Evolutionary conservation across 179 eudicot species (phyloP), one percentile per base, ranked within the genome.

Genomic region (Corrigiola litoralis): DNA sequence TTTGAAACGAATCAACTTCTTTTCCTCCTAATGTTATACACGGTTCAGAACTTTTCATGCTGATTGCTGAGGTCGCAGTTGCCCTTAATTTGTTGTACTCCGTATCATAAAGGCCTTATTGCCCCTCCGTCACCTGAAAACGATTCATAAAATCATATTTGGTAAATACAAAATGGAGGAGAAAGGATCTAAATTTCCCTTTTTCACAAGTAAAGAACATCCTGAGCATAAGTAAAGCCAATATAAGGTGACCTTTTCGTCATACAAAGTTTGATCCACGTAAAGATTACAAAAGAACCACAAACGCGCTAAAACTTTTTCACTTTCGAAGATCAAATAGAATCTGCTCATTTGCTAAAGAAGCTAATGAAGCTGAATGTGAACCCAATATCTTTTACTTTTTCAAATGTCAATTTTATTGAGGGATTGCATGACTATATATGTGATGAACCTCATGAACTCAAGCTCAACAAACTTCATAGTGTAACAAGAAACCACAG

Each of bases 191-290:
- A 3, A 8, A 50, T 41, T 20, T 36, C 51, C 53, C 9, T 31
- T 31, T 16, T n/a, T 40, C 44, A 58, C 61, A 65, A 72, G 70
- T 47, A 65, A 40, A 65, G 66, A 44, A 50, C 60, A 50, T 11
- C 50, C 28, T 51, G 18, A 61, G 29, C 7, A 14, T 64, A 27
- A 42, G 34, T 27, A 23, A 27, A 16, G 25, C 48, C 56, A 41
- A 63, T 27, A 18, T 27, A 32, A 17, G 8, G 11, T n/a, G n/a
- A n/a, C n/a, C n/a, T n/a, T n/a, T n/a, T n/a, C n/a, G n/a, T n/a
- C n/a, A n/a, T n/a, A 50, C 13, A 50, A 50, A 50, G 55, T 12
- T 50, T 6, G 10, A 10, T n/a, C 12, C 24, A 21, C 21, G 10
- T 5, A 17, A 47, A 47, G 5, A n/a, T 12, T n/a, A 12, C 6